Percentiles rank a stretch among this genome's conserved stretches.
phyloP scores from a whole-genome alignment of 345 rosid species.

The Populus deltoides region DNA sequence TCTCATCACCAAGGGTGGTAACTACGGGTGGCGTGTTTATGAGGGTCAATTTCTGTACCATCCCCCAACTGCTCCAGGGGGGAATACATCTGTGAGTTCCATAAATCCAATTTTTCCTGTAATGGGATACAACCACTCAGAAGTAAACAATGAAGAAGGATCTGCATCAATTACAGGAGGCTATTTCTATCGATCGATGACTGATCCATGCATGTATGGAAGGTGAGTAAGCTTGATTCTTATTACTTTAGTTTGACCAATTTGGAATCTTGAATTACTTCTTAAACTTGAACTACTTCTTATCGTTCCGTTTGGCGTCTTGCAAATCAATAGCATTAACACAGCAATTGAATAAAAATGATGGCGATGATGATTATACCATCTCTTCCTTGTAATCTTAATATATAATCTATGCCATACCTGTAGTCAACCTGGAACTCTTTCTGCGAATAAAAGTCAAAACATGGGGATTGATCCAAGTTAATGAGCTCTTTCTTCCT shows the following conservation, averaged over 20 bases:
- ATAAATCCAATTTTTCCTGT: slow-evolving; percentile 43
- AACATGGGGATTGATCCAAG: no score
- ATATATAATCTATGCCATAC: no score
- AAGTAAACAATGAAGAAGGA: slow-evolving; percentile 37
- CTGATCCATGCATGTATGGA: slow-evolving; percentile 57
- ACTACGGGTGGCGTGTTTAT: slow-evolving; percentile 53
- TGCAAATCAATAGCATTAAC: no score
- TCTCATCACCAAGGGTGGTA: slow-evolving; percentile 52
- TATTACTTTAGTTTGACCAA: no score
- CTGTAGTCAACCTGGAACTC: no score
- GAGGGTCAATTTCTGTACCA: slow-evolving; percentile 38
- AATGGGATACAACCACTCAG: slow-evolving; percentile 52
- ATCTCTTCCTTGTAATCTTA: no score
- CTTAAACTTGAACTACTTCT: neutral
- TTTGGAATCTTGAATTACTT: neutral
- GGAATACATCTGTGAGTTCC: slow-evolving; percentile 35
- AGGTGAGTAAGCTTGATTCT: slow-evolving; percentile 28
- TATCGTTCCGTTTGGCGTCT: no score
- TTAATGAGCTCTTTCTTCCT: no score
- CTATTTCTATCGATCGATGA: slow-evolving; percentile 44
- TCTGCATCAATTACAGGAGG: slow-evolving; percentile 55
- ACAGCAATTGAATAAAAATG: no score
- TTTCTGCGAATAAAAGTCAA: no score
- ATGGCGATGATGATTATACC: no score
- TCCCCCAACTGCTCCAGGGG: slow-evolving; percentile 32